Evolutionary conservation across 2,329 filamentous ascomycete species (phyloP).

Genomic region (Colletotrichum orchidophilum): DNA sequence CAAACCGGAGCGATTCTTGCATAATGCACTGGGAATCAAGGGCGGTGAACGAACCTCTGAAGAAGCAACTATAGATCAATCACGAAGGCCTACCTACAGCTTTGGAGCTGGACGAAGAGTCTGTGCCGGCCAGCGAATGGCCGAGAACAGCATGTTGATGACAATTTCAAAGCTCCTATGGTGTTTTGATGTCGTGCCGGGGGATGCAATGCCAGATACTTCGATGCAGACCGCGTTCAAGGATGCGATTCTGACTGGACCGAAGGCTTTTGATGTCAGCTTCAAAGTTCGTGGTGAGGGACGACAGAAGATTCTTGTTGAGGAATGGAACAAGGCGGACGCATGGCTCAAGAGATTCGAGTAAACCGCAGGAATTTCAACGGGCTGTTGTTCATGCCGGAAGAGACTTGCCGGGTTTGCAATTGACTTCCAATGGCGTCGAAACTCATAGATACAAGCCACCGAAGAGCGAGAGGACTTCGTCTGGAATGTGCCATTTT

Average conservation of each 20-base stretch:
- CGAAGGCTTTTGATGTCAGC: background rate
- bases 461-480: no score
- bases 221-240: conserved; percentile 1
- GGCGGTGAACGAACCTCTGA: background rate
- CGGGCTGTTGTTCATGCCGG: background rate
- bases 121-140: conserved; percentile 59
- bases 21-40: background rate
- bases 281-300: background rate
- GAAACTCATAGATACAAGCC: no score
- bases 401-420: background rate
- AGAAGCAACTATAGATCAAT: conserved; percentile 3
- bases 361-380: background rate
- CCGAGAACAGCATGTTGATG: conserved; percentile 53
- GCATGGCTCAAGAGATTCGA: conserved; percentile 1
- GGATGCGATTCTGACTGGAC: conserved; percentile 3
- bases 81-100: conserved; percentile 43
- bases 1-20: conserved; percentile 39
- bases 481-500: background rate
- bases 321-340: conserved; percentile 1
- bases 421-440: background rate
- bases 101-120: conserved; percentile 59
- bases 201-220: conserved; percentile 7
- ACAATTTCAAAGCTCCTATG: conserved; percentile 55
- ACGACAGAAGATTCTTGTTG: background rate
- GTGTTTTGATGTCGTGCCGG: conserved; percentile 52